Evolutionary conservation across 2,329 filamentous ascomycete species (phyloP), one percentile per base, ranked within the genome.

Genomic region (Fusarium keratoplasticum): DNA sequence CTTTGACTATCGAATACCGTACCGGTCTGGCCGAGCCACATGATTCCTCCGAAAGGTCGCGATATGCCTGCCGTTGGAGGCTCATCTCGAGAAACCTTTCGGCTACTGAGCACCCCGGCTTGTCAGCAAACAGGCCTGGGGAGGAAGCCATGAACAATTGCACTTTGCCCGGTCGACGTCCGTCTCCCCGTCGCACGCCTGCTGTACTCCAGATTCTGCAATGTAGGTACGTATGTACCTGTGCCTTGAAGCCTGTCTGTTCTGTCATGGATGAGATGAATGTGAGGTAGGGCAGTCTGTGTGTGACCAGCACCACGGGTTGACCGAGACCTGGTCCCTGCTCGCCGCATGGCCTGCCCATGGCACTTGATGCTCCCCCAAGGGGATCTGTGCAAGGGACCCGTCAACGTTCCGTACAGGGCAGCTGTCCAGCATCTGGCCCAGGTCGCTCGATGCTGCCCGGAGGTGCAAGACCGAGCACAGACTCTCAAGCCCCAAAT

Each of bases 271-370:
- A 66, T 55, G 29, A 55, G 52, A 62, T 57, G 36, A 57, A 47
- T 63, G 29, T 47, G 58, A 68, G 55, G 67, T 65, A 65, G 66
- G 44, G 50, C 62, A 61, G 55, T 67, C 64, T 64, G 52, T 47
- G 71, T 71, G 63, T 66, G 71, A 68, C 66, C 75, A 65, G 61
- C 44, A 64, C 71, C 64, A 71, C 73, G 71, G 75, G 64, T 65
- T 69, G 61, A 63, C 70, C 55, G 65, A 73, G 67, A 61, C 66
- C 72, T 74, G 61, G 74, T 67, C 76, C 76, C 67, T 77, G 76
- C 63, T 65, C 63, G 67, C 58, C 67, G 71, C 75, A 76, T 76
- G 75, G 75, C 69, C 47, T 65, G 66, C 44, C 65, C 68, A 68
- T 72, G 57, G 59, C 50, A 64, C 60, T 66, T 68, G 64, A 61